Percentiles rank a stretch among this genome's conserved stretches.
These are phyloP conservation scores for Scolecobasidium constrictum DNA, from an alignment of 2,329 filamentous ascomycete species.

Conservation along the genomic window DNA sequence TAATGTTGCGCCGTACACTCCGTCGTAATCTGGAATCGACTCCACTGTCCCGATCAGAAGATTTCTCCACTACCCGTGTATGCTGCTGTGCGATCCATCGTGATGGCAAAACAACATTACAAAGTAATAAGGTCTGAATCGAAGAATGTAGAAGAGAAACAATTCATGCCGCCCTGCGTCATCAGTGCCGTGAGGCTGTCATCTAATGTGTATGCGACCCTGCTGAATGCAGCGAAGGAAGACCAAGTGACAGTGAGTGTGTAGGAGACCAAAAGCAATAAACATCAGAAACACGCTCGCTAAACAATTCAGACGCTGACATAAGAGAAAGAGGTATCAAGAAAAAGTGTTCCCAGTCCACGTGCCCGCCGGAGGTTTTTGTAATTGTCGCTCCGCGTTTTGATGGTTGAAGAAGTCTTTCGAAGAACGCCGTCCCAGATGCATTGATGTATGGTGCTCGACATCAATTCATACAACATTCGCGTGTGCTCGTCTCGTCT, in stretches of 20 bases:
- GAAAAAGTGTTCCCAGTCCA: constrained; percentile 19
- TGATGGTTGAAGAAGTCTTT: constrained; percentile 1
- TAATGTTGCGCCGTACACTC: constrained; percentile 2
- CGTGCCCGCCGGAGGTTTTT: not conserved
- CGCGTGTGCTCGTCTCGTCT: constrained; percentile 33
- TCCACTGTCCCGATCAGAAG: not conserved
- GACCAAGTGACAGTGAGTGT: constrained; percentile 31
- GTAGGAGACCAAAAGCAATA: constrained; percentile 33
- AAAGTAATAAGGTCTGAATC: constrained; percentile 15
- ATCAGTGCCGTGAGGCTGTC: constrained; percentile 34
- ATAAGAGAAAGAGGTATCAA: constrained; percentile 28
- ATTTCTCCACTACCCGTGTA: not conserved
- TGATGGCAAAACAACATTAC: constrained; percentile 28
- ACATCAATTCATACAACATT: constrained; percentile 32
- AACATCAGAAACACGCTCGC: constrained; percentile 28
- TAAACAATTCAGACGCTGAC: constrained; percentile 30
- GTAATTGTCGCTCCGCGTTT: not conserved
- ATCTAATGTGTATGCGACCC: constrained; percentile 14
- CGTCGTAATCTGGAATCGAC: constrained; percentile 10
- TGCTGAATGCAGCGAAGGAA: not conserved
- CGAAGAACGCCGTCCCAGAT: constrained; percentile 42
- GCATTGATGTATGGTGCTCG: constrained; percentile 18
- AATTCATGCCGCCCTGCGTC: constrained; percentile 27
- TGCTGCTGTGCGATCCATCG: constrained; percentile 14
- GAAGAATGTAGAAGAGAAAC: constrained; percentile 15